These are phyloP conservation scores for Domatiomyces catenatus DNA, from an alignment of 2,329 filamentous ascomycete genomes.

Conservation along the genomic window DNA sequence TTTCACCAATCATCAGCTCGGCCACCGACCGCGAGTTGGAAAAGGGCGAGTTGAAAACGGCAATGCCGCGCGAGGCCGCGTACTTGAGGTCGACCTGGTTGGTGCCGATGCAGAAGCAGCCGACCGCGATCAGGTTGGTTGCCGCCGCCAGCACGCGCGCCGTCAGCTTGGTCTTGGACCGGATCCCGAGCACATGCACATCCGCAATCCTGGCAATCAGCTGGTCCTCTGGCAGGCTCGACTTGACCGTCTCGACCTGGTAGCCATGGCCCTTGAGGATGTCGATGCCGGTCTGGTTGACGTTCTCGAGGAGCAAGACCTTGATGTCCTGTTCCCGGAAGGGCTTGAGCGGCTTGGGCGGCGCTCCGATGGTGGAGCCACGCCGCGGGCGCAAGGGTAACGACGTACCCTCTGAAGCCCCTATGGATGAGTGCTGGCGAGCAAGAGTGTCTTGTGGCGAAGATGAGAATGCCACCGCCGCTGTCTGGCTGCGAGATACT, in stretches of 20 bases:
- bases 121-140: constrained; percentile 86
- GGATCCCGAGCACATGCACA: constrained; percentile 93
- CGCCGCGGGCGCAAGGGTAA: constrained; percentile 23
- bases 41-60: constrained; percentile 98
- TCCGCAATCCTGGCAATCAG: constrained; percentile 95
- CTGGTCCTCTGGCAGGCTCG: constrained; percentile 77
- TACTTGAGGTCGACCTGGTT: constrained; percentile 84
- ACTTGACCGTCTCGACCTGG: constrained; percentile 84
- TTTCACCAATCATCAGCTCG: constrained; percentile 86
- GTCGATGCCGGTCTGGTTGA: constrained; percentile 76
- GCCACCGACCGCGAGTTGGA: constrained; percentile 95
- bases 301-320: constrained; percentile 87
- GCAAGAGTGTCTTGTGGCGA: constrained; percentile 63
- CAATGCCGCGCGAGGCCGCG: constrained; percentile 72
- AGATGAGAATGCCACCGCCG: constrained; percentile 51
- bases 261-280: constrained; percentile 78
- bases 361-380: constrained; percentile 29
- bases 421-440: constrained; percentile 9
- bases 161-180: constrained; percentile 91
- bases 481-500: constrained; percentile 40
- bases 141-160: constrained; percentile 72
- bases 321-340: constrained; percentile 95
- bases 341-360: constrained; percentile 68
- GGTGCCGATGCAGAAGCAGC: constrained; percentile 98
- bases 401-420: constrained; percentile 25